Conservation (phyloP, 495 filamentous ascomycete species). For the Penicillium macrosclerotiorum region DNA sequence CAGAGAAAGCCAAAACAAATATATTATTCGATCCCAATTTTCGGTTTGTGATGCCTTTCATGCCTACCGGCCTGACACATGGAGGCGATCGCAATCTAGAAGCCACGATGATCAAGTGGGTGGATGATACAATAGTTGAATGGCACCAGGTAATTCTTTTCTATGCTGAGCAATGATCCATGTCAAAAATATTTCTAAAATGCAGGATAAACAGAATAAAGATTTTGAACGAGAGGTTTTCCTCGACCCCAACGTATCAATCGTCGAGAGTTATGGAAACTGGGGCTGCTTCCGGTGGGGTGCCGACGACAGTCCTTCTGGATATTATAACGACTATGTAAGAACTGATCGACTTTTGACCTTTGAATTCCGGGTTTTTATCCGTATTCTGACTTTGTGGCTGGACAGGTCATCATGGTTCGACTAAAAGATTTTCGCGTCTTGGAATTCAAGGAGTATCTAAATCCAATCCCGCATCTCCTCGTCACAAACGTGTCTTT, state of each 20-base stretch:
- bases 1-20: not conserved
- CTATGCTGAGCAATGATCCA: too few species aligned
- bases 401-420: too few species aligned
- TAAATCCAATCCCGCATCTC: too few species aligned
- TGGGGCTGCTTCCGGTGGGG: not conserved
- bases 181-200: not conserved
- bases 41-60: not conserved
- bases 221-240: not conserved
- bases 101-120: not conserved
- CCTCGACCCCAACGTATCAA: not conserved
- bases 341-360: too few species aligned
- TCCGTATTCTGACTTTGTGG: too few species aligned
- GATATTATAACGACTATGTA: not conserved
- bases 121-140: not conserved
- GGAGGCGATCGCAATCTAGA: not conserved
- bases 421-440: too few species aligned
- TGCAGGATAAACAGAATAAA: not conserved
- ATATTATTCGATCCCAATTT: not conserved
- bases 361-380: too few species aligned
- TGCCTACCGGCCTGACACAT: not conserved
- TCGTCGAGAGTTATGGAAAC: not conserved
- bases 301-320: not conserved
- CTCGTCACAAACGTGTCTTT: too few species aligned
- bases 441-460: too few species aligned
- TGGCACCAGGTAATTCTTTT: not conserved